Percentiles rank a stretch among this genome's conserved stretches.
Evolutionary conservation across 2,329 filamentous ascomycete genomes (phyloP).

Genomic region (Diaporthe batatas): DNA sequence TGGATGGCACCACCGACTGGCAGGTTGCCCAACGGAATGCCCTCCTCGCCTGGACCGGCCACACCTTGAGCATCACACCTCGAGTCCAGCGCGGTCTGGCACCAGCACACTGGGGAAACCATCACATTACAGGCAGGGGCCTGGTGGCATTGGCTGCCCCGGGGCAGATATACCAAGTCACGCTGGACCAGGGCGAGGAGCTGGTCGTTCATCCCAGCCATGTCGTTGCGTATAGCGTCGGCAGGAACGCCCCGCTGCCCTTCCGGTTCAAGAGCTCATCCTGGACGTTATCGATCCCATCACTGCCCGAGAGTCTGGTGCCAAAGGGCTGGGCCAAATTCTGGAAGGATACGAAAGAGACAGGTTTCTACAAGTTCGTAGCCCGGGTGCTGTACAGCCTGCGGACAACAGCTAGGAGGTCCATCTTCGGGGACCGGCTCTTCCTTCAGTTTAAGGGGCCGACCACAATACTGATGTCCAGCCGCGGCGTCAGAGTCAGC

Average conservation of each 20-base stretch:
- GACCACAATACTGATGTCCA: constrained; percentile 87
- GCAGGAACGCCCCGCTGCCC: constrained; percentile 79
- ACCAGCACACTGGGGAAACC: constrained; percentile 91
- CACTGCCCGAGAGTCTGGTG: constrained; percentile 71
- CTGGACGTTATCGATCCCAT: constrained; percentile 83
- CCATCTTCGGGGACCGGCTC: constrained; percentile 93
- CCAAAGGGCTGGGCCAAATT: constrained; percentile 74
- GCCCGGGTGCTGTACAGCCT: constrained; percentile 75
- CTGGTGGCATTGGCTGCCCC: constrained; percentile 86
- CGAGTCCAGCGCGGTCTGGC: constrained; percentile 81
- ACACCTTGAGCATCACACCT: constrained; percentile 82
- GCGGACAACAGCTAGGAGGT: constrained; percentile 82
- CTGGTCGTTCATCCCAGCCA: constrained; percentile 93
- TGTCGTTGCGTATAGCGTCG: constrained; percentile 89
- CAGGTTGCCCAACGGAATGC: constrained; percentile 89
- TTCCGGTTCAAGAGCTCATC: constrained; percentile 88
- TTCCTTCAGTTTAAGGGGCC: constrained; percentile 94
- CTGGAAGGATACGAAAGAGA: constrained; percentile 78
- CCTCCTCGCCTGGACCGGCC: constrained; percentile 95
- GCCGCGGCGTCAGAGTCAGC: constrained; percentile 81
- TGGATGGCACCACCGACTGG: constrained; percentile 97
- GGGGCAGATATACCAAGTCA: constrained; percentile 90
- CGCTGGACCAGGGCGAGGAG: constrained; percentile 84
- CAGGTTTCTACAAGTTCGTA: constrained; percentile 78
- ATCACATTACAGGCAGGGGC: constrained; percentile 88